Base-by-base conservation (phyloP, 495 filamentous ascomycete species). In the Neurospora sp. region DNA sequence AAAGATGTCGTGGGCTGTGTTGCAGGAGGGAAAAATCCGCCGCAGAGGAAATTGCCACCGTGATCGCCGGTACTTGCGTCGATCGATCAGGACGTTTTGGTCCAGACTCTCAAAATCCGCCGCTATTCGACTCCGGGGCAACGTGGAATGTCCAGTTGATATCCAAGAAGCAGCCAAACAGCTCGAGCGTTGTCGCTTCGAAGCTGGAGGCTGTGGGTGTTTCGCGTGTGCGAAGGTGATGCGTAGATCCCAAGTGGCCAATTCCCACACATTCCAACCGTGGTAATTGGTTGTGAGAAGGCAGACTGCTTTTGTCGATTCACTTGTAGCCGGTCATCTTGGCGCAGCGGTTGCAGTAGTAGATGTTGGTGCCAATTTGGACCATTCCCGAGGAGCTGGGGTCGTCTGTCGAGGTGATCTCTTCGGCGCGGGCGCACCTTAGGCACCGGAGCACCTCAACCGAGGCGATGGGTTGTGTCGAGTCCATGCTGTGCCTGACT, bases 341-440 rank as follows among this genome's bases (percentile, higher is more conserved):
- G 23, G 92, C 91, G 80, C 91, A 94, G 39, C 91, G 88, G 72
- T 86, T 88, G 83, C 92, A 94, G 79, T 94, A 94, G 81, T 93
- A 94, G 71, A 92, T 90, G 77, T 93, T 93, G 83, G 90, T 91
- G 38, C 91, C 90, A 75, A 93, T 91, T 70, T 88, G 87, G 8
- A 94, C 88, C 79, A 90, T 90, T 20, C 88, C 89, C 39, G 79
- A 79, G 10, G 85, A 80, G 54, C 75, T 84, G 27, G 82, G 83
- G 78, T 89, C 86, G 76, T 88, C 87, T n/a, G 84, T 85, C 60
- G 85, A 84, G 23, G 86, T 86, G 23, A 84, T 82, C 79, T 89
- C 87, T 54, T 86, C 86, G 70, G 83, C 83, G 18, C 86, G 86
- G 12, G 87, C 86, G 77, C 87, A 89, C 71, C 87, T 83, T 71